phyloP scores from a whole-genome alignment of 2,329 filamentous ascomycete genomes.

The Xylogone sp. region DNA sequence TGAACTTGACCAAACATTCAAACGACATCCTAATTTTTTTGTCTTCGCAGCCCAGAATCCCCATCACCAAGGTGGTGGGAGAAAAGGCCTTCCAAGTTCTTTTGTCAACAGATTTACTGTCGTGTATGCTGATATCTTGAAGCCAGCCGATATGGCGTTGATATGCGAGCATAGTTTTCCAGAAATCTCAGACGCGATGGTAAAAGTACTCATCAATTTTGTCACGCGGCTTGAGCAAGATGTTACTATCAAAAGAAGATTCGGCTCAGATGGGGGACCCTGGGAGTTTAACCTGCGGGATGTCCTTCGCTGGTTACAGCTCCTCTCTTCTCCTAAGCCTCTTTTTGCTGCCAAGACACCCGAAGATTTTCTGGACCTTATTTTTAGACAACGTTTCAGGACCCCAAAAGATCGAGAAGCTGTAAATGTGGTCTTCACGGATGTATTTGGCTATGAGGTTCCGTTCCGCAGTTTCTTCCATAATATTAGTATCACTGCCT shows the following conservation, averaged over 20 bases:
- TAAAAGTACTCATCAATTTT: conserved; percentile 70
- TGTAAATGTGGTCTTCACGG: conserved; percentile 62
- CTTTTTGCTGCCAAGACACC: conserved; percentile 57
- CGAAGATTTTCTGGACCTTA: conserved; percentile 73
- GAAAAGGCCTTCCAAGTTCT: conserved; percentile 90
- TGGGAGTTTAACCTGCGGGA: conserved; percentile 97
- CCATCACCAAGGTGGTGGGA: conserved; percentile 91
- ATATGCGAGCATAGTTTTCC: conserved; percentile 82
- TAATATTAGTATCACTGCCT: conserved; percentile 58
- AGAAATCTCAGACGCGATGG: conserved; percentile 50
- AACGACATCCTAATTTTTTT: conserved; percentile 83
- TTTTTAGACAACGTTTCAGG: conserved; percentile 87
- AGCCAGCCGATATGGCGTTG: conserved; percentile 70
- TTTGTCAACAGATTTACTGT: conserved; percentile 99
- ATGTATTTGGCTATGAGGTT: conserved; percentile 49
- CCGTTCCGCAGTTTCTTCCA: conserved; percentile 63
- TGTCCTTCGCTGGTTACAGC: conserved; percentile 79
- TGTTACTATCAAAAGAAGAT: conserved; percentile 55
- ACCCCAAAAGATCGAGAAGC: conserved; percentile 61
- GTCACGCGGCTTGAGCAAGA: conserved; percentile 75
- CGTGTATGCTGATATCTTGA: conserved; percentile 92
- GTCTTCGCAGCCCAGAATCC: conserved; percentile 97
- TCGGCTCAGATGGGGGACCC: conserved; percentile 66
- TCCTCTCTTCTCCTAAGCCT: conserved; percentile 59
- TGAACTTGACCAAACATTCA: conserved; percentile 91